Evolutionary conservation across 192 early-diverging fungal genomes (phyloP).

Genomic region (Endogone sp.): DNA sequence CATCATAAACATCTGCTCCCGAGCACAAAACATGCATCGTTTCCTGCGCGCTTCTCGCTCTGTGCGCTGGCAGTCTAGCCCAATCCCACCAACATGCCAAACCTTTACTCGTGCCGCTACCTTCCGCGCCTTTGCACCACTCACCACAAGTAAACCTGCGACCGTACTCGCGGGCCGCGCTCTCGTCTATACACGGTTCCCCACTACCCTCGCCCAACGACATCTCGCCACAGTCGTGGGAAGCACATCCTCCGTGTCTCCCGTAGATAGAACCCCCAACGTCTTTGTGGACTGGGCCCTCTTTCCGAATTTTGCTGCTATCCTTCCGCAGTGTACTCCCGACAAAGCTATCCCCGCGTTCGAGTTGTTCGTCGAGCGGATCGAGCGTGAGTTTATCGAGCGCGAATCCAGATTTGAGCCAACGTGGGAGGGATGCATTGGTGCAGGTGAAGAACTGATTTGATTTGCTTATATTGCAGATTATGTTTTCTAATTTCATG

Average conservation of each 20-base stretch:
- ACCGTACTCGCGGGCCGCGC: background rate
- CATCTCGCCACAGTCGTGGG: background rate
- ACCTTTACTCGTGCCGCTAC: background rate
- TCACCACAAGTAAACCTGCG: background rate
- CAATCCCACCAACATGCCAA: background rate
- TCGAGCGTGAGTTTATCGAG: constrained; percentile 36
- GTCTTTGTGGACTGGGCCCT: constrained; percentile 39
- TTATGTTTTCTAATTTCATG: background rate
- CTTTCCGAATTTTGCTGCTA: constrained; percentile 47
- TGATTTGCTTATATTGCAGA: background rate
- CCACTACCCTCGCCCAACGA: background rate
- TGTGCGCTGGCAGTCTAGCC: too few relatives aligned
- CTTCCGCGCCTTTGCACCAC: background rate
- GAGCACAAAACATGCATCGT: too few relatives aligned
- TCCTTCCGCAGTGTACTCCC: constrained; percentile 27
- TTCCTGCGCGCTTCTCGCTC: too few relatives aligned
- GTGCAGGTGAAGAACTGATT: constrained; percentile 27
- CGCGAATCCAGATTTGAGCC: constrained; percentile 41
- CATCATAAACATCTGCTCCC: too few relatives aligned
- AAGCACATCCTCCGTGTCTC: background rate
- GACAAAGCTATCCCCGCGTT: constrained; percentile 40
- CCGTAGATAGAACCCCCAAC: background rate
- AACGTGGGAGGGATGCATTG: constrained; percentile 53
- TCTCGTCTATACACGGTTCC: background rate
- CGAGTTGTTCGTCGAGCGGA: constrained; percentile 27